Evolutionary conservation across 2,329 filamentous ascomycete species (phyloP).

Genomic region (Cladophialophora yegresii): DNA sequence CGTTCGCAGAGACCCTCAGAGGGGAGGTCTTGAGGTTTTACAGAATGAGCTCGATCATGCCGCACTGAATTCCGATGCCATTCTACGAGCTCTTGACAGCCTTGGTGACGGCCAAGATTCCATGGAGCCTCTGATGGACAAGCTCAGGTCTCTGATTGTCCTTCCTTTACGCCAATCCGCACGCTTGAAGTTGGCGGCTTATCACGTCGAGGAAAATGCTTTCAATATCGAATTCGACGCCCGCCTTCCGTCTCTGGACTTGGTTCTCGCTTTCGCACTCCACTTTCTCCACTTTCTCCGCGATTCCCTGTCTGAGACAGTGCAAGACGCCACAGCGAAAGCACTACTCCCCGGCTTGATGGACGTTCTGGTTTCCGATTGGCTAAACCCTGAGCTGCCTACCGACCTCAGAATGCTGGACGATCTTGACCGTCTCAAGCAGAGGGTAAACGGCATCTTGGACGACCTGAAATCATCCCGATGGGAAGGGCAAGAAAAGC

Average conservation of each 20-base stretch:
- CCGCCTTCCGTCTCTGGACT: constrained; percentile 39
- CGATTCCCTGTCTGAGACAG: constrained; percentile 51
- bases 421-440: constrained; percentile 70
- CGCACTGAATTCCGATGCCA: constrained; percentile 15
- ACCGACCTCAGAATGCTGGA: constrained; percentile 69
- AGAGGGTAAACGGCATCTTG: constrained; percentile 65
- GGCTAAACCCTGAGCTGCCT: constrained; percentile 77
- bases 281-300: constrained; percentile 55
- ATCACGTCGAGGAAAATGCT: constrained; percentile 38
- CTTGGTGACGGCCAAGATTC: constrained; percentile 26
- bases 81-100: constrained; percentile 25
- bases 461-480: constrained; percentile 61
- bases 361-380: constrained; percentile 67
- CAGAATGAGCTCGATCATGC: constrained; percentile 13
- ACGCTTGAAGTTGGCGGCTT: constrained; percentile 21
- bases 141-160: constrained; percentile 27
- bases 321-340: constrained; percentile 61
- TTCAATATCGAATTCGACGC: constrained; percentile 38
- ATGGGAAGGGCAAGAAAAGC: constrained; percentile 62
- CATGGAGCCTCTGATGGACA: constrained; percentile 27
- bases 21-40: constrained; percentile 19
- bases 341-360: constrained; percentile 71
- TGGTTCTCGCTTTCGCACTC: constrained; percentile 49
- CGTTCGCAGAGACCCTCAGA: constrained; percentile 19
- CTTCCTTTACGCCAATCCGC: constrained; percentile 28